Base-by-base conservation (phyloP, 2,329 filamentous ascomycete species). In the Diaporthe sp. region DNA sequence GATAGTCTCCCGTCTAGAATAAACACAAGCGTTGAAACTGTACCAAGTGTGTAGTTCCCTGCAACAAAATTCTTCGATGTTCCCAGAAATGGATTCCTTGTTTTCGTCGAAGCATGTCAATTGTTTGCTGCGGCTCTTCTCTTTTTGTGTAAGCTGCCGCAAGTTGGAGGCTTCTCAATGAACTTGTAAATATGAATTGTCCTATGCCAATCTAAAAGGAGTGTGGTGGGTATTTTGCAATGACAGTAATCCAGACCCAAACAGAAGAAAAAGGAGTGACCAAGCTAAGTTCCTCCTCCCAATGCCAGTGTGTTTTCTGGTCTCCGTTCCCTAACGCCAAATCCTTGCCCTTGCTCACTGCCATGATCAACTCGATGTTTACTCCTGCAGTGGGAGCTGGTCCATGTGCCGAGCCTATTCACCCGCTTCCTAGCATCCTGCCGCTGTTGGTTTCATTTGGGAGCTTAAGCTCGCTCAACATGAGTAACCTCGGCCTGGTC, bases 401-500 rank as follows among this genome's bases (percentile, higher is more conserved):
- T 22, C 58, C 28, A 25, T 65, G 12, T 53, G 19, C 51, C 34
- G 28, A 39, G 13, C 72, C 31, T 28, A 28, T 25, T 67, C 46
- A 37, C 53, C 59, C 7, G 28, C 15, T 17, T n/a, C n/a, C 13
- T 13, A n/a, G n/a, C 19, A 28, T 44, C 28, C 13, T 68, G 39
- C 10, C 39, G 15, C 3, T 22, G 10, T 6, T 49, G 25, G 10
- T 12, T 53, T 15, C 13, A 1, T 17, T 42, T 22, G 42, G 34
- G 1, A 19, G 15, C 28, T 55, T 72, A 75, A 8, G 58, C 61
- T 28, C 55, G 31, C 75, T 71, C 62, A 1, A 58, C 69, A 13
- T 65, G 58, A 10, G 22, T 15, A 10, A 46, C 72, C 42, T 70
- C 70, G 34, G 67, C 76, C 17, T 79, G 79, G 46, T 81, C 76